Evolutionary conservation across 2,329 filamentous ascomycete species (phyloP).

Genomic region (Xylaria arbuscula): DNA sequence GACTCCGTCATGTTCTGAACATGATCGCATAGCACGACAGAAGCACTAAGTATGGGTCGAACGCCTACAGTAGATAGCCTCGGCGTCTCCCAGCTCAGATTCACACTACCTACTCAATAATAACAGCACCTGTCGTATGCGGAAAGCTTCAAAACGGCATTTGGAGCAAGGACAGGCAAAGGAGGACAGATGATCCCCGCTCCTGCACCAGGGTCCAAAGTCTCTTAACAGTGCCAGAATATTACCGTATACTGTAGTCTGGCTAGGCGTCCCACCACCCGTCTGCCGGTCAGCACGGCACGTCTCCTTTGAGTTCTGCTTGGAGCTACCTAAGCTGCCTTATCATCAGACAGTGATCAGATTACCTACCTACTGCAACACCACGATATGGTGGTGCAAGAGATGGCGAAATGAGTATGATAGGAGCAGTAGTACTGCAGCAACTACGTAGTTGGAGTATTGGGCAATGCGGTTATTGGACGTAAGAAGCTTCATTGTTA

Average conservation of each 20-base stretch:
- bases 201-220: constrained; percentile 9
- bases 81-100: not conserved
- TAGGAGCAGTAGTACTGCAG: constrained; percentile 10
- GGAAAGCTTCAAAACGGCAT: constrained; percentile 21
- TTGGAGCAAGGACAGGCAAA: constrained; percentile 2
- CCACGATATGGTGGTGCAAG: constrained; percentile 5
- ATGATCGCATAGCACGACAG: constrained; percentile 1
- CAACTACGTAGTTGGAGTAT: not conserved
- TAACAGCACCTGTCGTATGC: constrained; percentile 22
- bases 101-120: not conserved
- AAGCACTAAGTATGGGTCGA: not conserved
- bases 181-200: not conserved
- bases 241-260: constrained; percentile 15
- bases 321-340: constrained; percentile 7
- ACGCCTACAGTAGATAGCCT: not conserved
- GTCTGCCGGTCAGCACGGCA: constrained; percentile 33
- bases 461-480: constrained; percentile 18
- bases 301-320: constrained; percentile 17
- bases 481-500: constrained; percentile 8
- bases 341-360: not conserved
- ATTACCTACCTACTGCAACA: not conserved
- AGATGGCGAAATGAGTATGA: constrained; percentile 31
- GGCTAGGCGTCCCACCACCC: constrained; percentile 10
- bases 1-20: not conserved
- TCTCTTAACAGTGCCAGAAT: constrained; percentile 10